Evolutionary conservation across 2,329 filamentous ascomycete species (phyloP).

Genomic region (Tolypocladium nubicola): DNA sequence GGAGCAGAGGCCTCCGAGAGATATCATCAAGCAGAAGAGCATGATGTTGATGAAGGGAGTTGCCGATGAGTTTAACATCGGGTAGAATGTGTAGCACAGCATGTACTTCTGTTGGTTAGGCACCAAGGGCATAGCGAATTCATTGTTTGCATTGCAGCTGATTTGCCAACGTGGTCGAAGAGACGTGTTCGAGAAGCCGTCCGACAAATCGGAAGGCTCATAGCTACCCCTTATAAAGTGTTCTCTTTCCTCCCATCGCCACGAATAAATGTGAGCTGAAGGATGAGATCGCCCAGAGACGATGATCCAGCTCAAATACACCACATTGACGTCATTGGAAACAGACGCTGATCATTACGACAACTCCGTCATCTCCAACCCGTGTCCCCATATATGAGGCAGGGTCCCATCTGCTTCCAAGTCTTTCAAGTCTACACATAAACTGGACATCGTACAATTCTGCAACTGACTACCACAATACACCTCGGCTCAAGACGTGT

Average conservation of each 20-base stretch:
- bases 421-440: not conserved
- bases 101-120: not conserved
- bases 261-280: not conserved
- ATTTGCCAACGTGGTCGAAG: not conserved
- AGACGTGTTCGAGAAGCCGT: too few relatives aligned
- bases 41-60: slow-evolving; percentile 55
- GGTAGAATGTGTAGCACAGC: slow-evolving; percentile 22
- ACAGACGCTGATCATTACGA: not conserved
- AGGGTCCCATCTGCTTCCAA: too few relatives aligned
- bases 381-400: not conserved
- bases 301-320: not conserved
- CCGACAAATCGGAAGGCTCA: not conserved
- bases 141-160: not conserved
- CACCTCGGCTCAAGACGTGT: not conserved
- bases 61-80: slow-evolving; percentile 59
- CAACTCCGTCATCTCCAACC: not conserved
- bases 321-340: not conserved
- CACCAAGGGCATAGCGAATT: not conserved
- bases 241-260: not conserved
- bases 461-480: not conserved
- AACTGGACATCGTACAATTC: not conserved
- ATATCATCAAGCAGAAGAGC: slow-evolving; percentile 47
- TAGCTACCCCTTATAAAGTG: not conserved
- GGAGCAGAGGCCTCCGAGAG: slow-evolving; percentile 21
- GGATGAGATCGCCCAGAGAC: not conserved